Evolutionary conservation across 768 basidiomycete species (phyloP), one percentile per base, ranked within the genome.

Genomic region (Amylocystis lapponica): DNA sequence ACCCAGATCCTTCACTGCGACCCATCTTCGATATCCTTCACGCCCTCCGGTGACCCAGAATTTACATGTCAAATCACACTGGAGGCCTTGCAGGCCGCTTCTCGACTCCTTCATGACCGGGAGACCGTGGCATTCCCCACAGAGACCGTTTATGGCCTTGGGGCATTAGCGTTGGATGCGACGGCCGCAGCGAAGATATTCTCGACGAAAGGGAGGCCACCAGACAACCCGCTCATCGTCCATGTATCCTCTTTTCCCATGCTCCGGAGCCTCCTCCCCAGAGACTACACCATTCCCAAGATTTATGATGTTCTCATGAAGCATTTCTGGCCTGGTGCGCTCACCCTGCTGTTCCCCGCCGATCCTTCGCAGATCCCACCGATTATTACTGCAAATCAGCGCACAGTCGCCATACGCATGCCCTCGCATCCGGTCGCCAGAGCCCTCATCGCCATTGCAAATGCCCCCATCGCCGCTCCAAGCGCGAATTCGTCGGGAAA

Each of bases 61-160:
- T 66, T 87, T 39, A 56, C 72, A 6, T 77, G 71, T 26, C 54
- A 63, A 17, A 68, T 73, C 41, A 82, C 86, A 5, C 60, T 66
- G 16, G 57, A 67, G 20, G 73, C 82, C 16, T 66, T 91, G 47
- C 58, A 70, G 37, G 55, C 59, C 16, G 89, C 87, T 1, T 66
- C 79, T 5, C 66, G 70, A 43, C 70, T 75, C 43, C 72, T 87
- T 6, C 62, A 71, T 35, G 52, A 72, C 26, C 65, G 65, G 19
- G 68, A 78, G 45, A 71, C 77, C 17, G 85, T 98, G 43, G 94
- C 84, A 0, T 88, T 99, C 59, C 95, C 96, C 0, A 97, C 96
- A 23, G 96, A 99, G 65, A 98, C 96, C 0, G 96, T 99, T 10
- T 99, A 98, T 63, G 96, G 96, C 1, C 79, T 99, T n/a, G 96